Percentiles rank a stretch among this genome's conserved stretches.
Conservation (phyloP, 2,329 filamentous ascomycete species). For the Orbilia brochopaga region DNA sequence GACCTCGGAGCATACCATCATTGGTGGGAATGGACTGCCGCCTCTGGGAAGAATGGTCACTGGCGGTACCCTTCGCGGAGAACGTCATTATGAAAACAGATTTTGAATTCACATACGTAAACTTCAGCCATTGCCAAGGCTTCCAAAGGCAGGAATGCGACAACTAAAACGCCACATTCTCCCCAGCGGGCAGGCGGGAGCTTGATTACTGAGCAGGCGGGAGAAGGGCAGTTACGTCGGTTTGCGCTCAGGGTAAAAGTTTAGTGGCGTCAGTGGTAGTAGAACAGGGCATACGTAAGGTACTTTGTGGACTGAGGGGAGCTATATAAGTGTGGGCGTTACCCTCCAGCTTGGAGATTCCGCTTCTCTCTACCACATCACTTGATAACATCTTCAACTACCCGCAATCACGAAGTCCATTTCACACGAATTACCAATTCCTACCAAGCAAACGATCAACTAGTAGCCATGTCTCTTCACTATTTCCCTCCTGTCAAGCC, state of each 20-base stretch:
- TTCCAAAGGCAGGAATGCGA: too few species aligned
- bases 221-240: not conserved
- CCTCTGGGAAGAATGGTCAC: not conserved
- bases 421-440: too few species aligned
- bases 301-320: not conserved
- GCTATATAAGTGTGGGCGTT: conserved; percentile 40
- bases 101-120: not conserved
- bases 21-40: not conserved
- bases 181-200: not conserved
- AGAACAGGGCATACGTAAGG: not conserved
- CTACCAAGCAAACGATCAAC: conserved; percentile 57
- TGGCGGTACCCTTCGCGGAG: not conserved
- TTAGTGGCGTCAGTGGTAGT: not conserved
- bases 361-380: conserved; percentile 9
- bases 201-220: not conserved
- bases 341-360: conserved; percentile 11
- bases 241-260: too few species aligned
- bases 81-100: conserved; percentile 50
- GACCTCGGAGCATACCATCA: not conserved
- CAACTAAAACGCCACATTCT: too few species aligned
- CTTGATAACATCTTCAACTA: not conserved
- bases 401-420: not conserved
- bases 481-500: conserved; percentile 87
- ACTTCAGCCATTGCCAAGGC: not conserved
- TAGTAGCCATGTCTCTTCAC: conserved; percentile 48